A percentile compares a stretch with the other conserved stretches of the same genome.
Conservation (phyloP, 2,329 filamentous ascomycete species). For the Claviceps monticola region DNA sequence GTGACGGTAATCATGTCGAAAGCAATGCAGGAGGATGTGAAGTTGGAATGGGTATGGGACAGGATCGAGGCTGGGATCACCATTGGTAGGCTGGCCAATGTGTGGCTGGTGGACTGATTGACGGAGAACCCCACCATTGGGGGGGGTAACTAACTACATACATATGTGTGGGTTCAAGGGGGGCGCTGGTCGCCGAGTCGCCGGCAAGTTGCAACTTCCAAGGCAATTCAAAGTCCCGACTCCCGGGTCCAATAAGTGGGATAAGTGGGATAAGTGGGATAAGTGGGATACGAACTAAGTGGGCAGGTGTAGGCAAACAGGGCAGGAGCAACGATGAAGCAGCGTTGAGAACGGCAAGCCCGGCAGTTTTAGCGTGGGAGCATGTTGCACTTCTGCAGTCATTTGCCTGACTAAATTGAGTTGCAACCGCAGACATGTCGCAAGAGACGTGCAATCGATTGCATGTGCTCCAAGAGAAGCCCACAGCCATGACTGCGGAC, state of each 20-base stretch:
- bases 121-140: background rate
- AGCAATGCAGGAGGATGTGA: constrained; percentile 2
- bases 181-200: background rate
- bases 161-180: too few species aligned
- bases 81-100: background rate
- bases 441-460: too few species aligned
- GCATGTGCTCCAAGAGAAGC: background rate
- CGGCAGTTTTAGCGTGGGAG: background rate
- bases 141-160: too few species aligned
- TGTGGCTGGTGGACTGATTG: constrained; percentile 1
- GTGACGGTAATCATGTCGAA: constrained; percentile 1
- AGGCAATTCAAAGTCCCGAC: background rate
- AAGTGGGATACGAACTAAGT: too few species aligned
- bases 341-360: background rate
- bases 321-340: background rate
- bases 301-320: background rate
- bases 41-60: background rate
- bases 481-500: constrained; percentile 3
- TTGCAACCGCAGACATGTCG: too few species aligned
- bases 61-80: background rate
- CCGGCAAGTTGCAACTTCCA: background rate
- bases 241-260: background rate
- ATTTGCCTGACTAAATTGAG: too few species aligned
- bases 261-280: too few species aligned
- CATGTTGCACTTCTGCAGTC: too few species aligned